Evolutionary conservation across 805 yeast genomes (phyloP).

Genomic region (Barnettozyma pratensis): DNA sequence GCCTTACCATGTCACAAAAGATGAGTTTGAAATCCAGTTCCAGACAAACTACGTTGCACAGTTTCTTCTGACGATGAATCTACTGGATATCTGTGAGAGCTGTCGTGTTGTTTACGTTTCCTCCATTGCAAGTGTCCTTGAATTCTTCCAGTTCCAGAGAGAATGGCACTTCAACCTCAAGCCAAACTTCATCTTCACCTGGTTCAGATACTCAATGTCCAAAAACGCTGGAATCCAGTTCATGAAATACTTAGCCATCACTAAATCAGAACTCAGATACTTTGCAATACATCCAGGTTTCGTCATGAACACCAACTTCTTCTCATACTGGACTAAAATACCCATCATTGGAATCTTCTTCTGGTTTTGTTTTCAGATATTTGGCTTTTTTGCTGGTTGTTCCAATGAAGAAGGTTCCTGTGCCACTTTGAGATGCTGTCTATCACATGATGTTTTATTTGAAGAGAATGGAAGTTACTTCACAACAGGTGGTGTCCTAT

Average conservation of each 20-base stretch:
- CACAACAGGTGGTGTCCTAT: slow-evolving; percentile 52
- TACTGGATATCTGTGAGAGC: slow-evolving; percentile 35
- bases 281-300: slow-evolving; percentile 79
- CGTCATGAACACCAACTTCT: slow-evolving; percentile 75
- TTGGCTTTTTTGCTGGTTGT: slow-evolving; percentile 67
- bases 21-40: slow-evolving; percentile 72
- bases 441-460: slow-evolving; percentile 37
- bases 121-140: slow-evolving; percentile 57
- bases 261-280: slow-evolving; percentile 61
- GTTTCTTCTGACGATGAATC: slow-evolving; percentile 57
- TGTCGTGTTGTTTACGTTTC: slow-evolving; percentile 54
- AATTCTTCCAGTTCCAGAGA: slow-evolving; percentile 42
- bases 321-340: slow-evolving; percentile 69
- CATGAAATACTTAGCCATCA: slow-evolving; percentile 55
- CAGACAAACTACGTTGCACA: slow-evolving; percentile 79
- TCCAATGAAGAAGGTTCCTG: slow-evolving; percentile 66
- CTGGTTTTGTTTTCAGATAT: slow-evolving; percentile 65
- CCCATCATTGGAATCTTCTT: slow-evolving; percentile 75
- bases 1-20: slow-evolving; percentile 60
- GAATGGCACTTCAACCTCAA: slow-evolving; percentile 44
- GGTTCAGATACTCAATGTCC: slow-evolving; percentile 74
- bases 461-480: slow-evolving; percentile 66
- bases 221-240: slow-evolving; percentile 77
- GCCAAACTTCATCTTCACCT: slow-evolving; percentile 68
- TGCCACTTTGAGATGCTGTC: slow-evolving; percentile 58